Percentiles rank a stretch among this genome's conserved stretches.
Conservation (phyloP, 1,139 yeast genomes). For the Debaryomycetaceae sp. region DNA sequence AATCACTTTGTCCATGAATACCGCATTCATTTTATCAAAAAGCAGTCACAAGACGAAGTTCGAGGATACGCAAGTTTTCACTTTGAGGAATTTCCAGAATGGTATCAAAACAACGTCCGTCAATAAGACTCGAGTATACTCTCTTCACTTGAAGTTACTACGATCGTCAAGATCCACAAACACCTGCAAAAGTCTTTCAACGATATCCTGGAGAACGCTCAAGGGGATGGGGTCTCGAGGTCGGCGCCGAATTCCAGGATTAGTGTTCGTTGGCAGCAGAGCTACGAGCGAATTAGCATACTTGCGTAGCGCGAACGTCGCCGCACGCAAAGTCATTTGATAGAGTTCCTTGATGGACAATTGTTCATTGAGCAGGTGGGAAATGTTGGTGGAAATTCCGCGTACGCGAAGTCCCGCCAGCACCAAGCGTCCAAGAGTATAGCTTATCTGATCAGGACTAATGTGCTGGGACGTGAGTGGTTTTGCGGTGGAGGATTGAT, state of each 20-base stretch:
- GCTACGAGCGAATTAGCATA: slow-evolving; percentile 17
- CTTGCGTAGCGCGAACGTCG: slow-evolving; percentile 30
- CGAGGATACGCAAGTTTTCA: too few relatives aligned
- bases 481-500: slow-evolving; percentile 2
- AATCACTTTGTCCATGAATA: background rate
- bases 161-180: slow-evolving; percentile 20
- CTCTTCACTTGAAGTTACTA: too few relatives aligned
- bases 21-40: background rate
- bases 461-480: background rate
- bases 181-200: slow-evolving; percentile 24
- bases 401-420: slow-evolving; percentile 33
- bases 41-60: too few relatives aligned
- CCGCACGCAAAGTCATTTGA: slow-evolving; percentile 31
- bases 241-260: background rate
- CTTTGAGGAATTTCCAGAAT: too few relatives aligned
- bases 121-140: too few relatives aligned
- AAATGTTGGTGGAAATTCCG: slow-evolving; percentile 22
- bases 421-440: slow-evolving; percentile 24
- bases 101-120: too few relatives aligned
- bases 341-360: slow-evolving; percentile 30
- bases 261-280: too few relatives aligned
- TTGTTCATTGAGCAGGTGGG: slow-evolving; percentile 18
- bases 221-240: slow-evolving; percentile 5
- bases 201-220: slow-evolving; percentile 25
- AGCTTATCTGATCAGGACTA: slow-evolving; percentile 22